Evolutionary conservation across 2,329 filamentous ascomycete species (phyloP).

Genomic region (Curvularia verruculosa): DNA sequence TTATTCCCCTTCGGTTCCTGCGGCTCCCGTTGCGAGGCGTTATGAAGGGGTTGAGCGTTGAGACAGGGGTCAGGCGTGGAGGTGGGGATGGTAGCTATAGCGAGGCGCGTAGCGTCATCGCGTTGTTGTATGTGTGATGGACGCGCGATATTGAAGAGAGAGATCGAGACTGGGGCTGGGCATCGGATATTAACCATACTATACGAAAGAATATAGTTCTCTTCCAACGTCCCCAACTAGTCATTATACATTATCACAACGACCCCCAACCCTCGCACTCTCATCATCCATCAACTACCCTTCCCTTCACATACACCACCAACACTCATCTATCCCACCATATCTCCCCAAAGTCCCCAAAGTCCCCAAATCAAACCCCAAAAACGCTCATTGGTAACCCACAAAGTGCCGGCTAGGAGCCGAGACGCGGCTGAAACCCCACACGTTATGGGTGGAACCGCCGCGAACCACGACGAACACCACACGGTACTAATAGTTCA

Average conservation of each 20-base stretch:
- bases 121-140: neutral
- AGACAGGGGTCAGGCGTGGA: constrained; percentile 6
- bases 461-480: constrained; percentile 19
- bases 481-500: constrained; percentile 14
- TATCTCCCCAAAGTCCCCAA: no score
- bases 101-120: no score
- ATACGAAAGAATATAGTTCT: neutral
- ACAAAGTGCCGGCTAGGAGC: neutral
- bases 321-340: no score
- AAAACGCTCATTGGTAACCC: no score
- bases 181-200: neutral
- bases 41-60: constrained; percentile 6
- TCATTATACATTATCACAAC: no score
- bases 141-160: neutral
- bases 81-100: neutral
- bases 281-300: no score
- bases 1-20: constrained; percentile 5
- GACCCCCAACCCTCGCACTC: no score
- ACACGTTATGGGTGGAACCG: constrained; percentile 19
- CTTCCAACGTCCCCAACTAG: no score
- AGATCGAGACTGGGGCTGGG: neutral
- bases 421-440: constrained; percentile 31
- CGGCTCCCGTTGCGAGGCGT: constrained; percentile 1
- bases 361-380: no score
- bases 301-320: no score